Base-by-base conservation (phyloP, 2,329 filamentous ascomycete species). In the Colletotrichum navitas region DNA sequence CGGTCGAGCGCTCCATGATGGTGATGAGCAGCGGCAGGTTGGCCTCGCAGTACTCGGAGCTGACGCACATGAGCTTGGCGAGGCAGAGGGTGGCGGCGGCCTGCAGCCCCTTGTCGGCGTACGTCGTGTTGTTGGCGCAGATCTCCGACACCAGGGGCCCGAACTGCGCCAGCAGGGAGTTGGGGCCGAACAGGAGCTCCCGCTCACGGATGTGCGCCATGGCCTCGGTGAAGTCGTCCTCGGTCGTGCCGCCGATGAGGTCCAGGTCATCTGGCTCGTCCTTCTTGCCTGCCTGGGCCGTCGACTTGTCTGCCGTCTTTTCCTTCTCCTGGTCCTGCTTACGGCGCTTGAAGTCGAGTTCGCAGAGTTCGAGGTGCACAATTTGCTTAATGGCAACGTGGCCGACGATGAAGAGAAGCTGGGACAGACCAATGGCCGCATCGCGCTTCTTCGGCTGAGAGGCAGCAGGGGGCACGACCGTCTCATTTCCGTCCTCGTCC, bases 301-400 rank as follows among this genome's bases (percentile, higher is more conserved):
- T 47, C 75, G 80, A 76, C 51, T 79, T 78, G 11, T 85, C 83
- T 1, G 80, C 81, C 0, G 84, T 81, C 2, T 83, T 78, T 18
- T 82, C 87, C 84, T 94, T 95, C 78, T 96, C 93, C 76, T 94
- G 94, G 72, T 96, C 94, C 51, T 93, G 92, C 85, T 99, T 99
- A 75, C 95, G 90, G 65, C 95, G 93, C 85, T 99, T 99, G 82
- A 99, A 99, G 81, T 99, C 96, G 61, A 96, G 90, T 79, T 99
- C 96, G 80, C 95, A 97, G n/a, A 98, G 87, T 77, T 99, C 96
- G 14, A 99, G 89, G 80, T 99, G 96, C 0, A 99, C 97, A 76
- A 99, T 99, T 79, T 99, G 97, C 83, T 99, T 99, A 79, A 99
- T 96, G 18, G 96, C 96, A 59, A 98, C 93, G 78, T 99, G 96